Evolutionary conservation across 495 filamentous ascomycete genomes (phyloP).

Genomic region (Trichoderma erinaceum): DNA sequence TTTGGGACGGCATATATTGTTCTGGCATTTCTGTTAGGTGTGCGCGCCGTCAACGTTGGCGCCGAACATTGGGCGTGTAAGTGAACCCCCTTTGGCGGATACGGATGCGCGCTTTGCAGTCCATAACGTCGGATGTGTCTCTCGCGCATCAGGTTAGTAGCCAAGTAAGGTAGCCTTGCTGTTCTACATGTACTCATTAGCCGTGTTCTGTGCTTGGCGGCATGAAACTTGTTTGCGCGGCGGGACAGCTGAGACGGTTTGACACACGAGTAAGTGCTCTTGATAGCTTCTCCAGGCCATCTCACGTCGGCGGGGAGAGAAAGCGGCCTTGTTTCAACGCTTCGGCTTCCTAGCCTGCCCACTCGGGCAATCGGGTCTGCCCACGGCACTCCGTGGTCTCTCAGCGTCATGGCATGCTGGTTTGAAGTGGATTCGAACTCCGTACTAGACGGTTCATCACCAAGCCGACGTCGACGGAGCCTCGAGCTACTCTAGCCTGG

Average conservation of each 20-base stretch:
- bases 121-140: neutral
- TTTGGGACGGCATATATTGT: too few species aligned
- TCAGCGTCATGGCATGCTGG: neutral
- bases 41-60: neutral
- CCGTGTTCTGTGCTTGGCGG: neutral
- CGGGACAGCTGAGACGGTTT: neutral
- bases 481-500: neutral
- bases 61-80: neutral
- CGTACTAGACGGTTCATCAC: neutral
- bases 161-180: neutral
- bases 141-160: neutral
- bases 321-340: neutral
- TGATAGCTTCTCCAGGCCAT: neutral
- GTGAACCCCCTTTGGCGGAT: neutral
- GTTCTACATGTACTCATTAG: neutral
- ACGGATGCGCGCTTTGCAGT: conserved; percentile 1
- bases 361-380: conserved; percentile 10
- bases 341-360: conserved; percentile 1
- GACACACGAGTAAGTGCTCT: neutral
- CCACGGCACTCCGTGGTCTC: neutral
- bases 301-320: neutral
- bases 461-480: neutral
- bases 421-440: neutral
- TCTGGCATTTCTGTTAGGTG: too few species aligned
- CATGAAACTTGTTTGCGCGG: neutral